Percentiles rank a stretch among this genome's conserved stretches.
phyloP scores from a whole-genome alignment of 1,139 yeast species.

The Taphrina flavorubra region DNA sequence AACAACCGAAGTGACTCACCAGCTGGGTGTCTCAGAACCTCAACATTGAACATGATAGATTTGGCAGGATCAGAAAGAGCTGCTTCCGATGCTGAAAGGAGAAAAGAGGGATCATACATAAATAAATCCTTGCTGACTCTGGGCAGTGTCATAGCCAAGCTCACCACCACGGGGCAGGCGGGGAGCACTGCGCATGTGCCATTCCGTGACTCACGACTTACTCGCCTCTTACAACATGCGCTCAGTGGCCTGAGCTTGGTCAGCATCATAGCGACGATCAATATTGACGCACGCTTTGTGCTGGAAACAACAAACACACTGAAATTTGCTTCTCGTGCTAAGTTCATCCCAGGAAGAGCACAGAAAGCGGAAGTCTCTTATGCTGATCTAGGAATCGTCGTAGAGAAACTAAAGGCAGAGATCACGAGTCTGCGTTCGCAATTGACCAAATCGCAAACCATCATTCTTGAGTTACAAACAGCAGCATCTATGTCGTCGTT shows the following conservation, averaged over 20 bases:
- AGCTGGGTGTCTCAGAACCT: conserved; percentile 48
- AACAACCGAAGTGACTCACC: conserved; percentile 53
- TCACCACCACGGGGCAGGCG: conserved; percentile 51
- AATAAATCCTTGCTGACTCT: conserved; percentile 87
- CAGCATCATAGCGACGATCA: conserved; percentile 84
- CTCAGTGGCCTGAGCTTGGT: conserved; percentile 84
- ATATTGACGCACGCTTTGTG: conserved; percentile 61
- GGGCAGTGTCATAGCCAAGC: conserved; percentile 83
- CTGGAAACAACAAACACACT: conserved; percentile 85
- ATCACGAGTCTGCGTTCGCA: conserved; percentile 16
- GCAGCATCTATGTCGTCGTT: not conserved
- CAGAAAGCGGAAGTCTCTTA: conserved; percentile 24
- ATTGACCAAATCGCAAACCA: conserved; percentile 16
- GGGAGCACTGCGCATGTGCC: conserved; percentile 66
- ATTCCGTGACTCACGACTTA: conserved; percentile 87
- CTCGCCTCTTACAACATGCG: conserved; percentile 87
- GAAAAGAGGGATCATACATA: conserved; percentile 91
- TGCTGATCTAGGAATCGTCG: conserved; percentile 21
- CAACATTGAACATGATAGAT: conserved; percentile 85
- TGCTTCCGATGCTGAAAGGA: conserved; percentile 74
- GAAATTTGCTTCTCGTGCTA: conserved; percentile 91
- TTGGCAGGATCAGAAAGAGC: conserved; percentile 95
- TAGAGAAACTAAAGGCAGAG: conserved; percentile 25
- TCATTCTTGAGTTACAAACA: conserved; percentile 9
- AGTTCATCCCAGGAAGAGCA: conserved; percentile 48